phyloP scores from a whole-genome alignment of 176 grass and related monocot species.

The Avena sativa region DNA sequence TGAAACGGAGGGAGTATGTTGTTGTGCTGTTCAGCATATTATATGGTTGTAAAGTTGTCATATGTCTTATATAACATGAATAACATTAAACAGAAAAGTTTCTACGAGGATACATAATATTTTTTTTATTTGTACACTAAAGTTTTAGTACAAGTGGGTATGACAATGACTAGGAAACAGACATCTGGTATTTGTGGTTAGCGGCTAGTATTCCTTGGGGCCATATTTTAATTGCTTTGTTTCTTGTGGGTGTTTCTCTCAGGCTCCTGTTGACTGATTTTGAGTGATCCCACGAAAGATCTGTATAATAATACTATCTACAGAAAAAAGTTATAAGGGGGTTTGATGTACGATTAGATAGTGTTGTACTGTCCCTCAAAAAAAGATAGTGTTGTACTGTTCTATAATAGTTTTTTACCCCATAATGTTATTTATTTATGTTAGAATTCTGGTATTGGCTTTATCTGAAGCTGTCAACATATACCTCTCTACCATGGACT shows the following conservation, averaged over 20 bases:
- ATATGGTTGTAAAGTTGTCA: background rate
- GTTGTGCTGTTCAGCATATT: background rate
- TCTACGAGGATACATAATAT: background rate
- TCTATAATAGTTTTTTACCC: background rate
- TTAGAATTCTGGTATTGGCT: background rate
- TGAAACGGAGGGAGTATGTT: background rate
- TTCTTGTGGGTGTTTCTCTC: slow-evolving; percentile 31
- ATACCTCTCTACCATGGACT: slow-evolving; percentile 4
- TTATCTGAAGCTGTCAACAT: background rate
- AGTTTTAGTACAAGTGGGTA: slow-evolving; percentile 24
- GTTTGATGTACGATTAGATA: background rate
- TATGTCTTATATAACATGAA: background rate
- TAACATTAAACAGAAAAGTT: slow-evolving; percentile 13
- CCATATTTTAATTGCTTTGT: slow-evolving; percentile 14
- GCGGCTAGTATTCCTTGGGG: background rate
- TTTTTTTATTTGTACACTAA: slow-evolving; percentile 23
- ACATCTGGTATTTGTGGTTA: background rate
- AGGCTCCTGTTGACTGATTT: slow-evolving; percentile 9
- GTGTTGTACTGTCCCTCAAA: background rate
- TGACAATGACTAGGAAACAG: background rate
- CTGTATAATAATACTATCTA: background rate
- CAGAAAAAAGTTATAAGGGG: background rate
- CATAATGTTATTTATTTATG: background rate
- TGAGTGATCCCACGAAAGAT: slow-evolving; percentile 1
- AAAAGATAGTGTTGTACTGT: background rate